Conservation (phyloP, 805 yeast genomes). For the Pichia manshurica region DNA sequence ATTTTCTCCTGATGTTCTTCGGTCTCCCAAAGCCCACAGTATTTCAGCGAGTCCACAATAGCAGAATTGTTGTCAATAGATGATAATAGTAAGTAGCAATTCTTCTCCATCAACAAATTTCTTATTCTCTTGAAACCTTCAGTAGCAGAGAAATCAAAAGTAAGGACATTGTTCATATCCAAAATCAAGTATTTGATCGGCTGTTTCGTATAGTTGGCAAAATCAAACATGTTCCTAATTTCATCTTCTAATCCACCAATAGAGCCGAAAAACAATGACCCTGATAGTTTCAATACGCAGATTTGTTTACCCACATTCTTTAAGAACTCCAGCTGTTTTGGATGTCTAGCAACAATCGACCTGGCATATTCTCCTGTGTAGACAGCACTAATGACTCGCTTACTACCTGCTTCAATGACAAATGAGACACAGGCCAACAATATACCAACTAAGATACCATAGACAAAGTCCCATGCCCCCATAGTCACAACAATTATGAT, state of each 20-base stretch:
- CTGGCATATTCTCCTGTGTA: slow-evolving; percentile 85
- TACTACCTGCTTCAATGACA: slow-evolving; percentile 84
- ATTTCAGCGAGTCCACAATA: slow-evolving; percentile 65
- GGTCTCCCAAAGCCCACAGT: slow-evolving; percentile 72
- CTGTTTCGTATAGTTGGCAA: slow-evolving; percentile 39
- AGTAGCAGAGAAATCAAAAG: slow-evolving; percentile 91
- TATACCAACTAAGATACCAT: slow-evolving; percentile 87
- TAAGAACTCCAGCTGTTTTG: slow-evolving; percentile 79
- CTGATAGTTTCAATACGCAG: slow-evolving; percentile 78
- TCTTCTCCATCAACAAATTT: slow-evolving; percentile 64
- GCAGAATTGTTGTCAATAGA: slow-evolving; percentile 66
- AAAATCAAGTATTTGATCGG: slow-evolving; percentile 77
- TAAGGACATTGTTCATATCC: slow-evolving; percentile 76
- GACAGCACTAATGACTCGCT: slow-evolving; percentile 73
- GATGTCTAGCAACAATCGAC: slow-evolving; percentile 88
- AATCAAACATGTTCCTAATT: slow-evolving; percentile 60
- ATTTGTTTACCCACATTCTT: slow-evolving; percentile 86
- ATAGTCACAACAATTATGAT: slow-evolving; percentile 82
- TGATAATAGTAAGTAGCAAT: slow-evolving; percentile 68
- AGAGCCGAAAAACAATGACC: slow-evolving; percentile 90
- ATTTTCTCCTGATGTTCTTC: slow-evolving; percentile 40
- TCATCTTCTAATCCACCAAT: slow-evolving; percentile 84
- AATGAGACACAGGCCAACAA: slow-evolving; percentile 90
- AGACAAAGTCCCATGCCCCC: slow-evolving; percentile 95
- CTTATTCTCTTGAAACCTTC: slow-evolving; percentile 89